These are phyloP conservation scores for Debaryomyces prosopidis DNA, from an alignment of 805 yeast genomes.

Conservation along the genomic window DNA sequence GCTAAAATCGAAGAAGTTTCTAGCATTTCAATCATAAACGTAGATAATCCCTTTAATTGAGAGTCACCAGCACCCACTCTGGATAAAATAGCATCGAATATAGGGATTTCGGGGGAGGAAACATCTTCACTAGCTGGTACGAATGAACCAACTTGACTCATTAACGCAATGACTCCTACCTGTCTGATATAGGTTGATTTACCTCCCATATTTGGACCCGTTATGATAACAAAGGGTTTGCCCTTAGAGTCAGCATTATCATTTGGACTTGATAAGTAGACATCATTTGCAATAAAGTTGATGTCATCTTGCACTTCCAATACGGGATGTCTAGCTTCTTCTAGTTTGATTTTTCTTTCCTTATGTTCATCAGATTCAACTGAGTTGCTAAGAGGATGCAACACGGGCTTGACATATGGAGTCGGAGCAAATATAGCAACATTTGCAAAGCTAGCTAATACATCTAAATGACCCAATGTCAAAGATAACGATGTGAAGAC, in stretches of 20 bases:
- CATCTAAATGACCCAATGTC: constrained; percentile 75
- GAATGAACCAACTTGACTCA: constrained; percentile 90
- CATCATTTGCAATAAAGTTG: constrained; percentile 89
- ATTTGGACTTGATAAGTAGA: constrained; percentile 49
- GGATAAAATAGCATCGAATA: constrained; percentile 90
- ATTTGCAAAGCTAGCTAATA: constrained; percentile 81
- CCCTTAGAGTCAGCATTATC: constrained; percentile 24
- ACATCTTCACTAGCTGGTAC: constrained; percentile 60
- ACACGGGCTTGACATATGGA: constrained; percentile 73
- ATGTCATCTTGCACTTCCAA: constrained; percentile 90
- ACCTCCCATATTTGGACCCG: constrained; percentile 99
- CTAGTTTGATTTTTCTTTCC: constrained; percentile 52
- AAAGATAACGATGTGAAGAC: constrained; percentile 69
- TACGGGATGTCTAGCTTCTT: constrained; percentile 92
- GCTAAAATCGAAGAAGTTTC: constrained; percentile 88
- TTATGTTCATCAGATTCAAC: constrained; percentile 22
- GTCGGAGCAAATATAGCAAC: constrained; percentile 75
- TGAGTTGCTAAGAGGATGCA: constrained; percentile 52
- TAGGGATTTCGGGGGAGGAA: constrained; percentile 63
- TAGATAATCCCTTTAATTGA: constrained; percentile 93
- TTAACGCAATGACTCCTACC: constrained; percentile 78
- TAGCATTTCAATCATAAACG: constrained; percentile 89
- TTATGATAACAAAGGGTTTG: constrained; percentile 76
- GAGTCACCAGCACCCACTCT: constrained; percentile 99
- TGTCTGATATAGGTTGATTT: constrained; percentile 92